phyloP scores from a whole-genome alignment of 257 asterid species.

The Solanum virginianum region DNA sequence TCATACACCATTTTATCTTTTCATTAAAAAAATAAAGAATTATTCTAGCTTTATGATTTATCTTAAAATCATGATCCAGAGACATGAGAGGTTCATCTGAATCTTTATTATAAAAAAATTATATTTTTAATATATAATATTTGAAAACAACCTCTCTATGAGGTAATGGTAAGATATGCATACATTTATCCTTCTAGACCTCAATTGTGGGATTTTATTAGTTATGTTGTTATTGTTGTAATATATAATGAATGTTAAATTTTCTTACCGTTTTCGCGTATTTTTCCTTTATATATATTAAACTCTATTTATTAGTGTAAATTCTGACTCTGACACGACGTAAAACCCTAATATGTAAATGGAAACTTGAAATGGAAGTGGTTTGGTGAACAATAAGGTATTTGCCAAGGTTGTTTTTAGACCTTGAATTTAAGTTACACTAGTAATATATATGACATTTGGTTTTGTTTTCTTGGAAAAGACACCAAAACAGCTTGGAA shows the following conservation, averaged over 20 bases:
- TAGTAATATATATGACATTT: not conserved
- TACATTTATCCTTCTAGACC: no score
- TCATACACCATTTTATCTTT: not conserved
- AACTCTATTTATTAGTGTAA: not conserved
- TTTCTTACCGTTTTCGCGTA: fast-evolving
- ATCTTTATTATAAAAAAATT: not conserved
- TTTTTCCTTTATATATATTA: not conserved
- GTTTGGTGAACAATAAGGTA: not conserved
- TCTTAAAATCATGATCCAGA: not conserved
- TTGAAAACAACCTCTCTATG: no score
- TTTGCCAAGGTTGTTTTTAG: not conserved
- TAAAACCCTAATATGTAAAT: not conserved
- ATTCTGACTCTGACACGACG: not conserved
- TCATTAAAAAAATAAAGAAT: not conserved
- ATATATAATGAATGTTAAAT: not conserved
- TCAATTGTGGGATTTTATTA: no score
- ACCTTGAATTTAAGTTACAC: not conserved
- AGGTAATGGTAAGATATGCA: no score
- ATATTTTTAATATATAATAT: not conserved
- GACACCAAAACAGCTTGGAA: not conserved
- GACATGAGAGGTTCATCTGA: not conserved
- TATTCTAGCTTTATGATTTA: not conserved
- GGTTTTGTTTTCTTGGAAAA: not conserved
- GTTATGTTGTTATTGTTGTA: no score
- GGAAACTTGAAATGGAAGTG: not conserved